These are phyloP conservation scores for Floccularia luteovirens DNA, from an alignment of 768 basidiomycete species.

Conservation along the genomic window DNA sequence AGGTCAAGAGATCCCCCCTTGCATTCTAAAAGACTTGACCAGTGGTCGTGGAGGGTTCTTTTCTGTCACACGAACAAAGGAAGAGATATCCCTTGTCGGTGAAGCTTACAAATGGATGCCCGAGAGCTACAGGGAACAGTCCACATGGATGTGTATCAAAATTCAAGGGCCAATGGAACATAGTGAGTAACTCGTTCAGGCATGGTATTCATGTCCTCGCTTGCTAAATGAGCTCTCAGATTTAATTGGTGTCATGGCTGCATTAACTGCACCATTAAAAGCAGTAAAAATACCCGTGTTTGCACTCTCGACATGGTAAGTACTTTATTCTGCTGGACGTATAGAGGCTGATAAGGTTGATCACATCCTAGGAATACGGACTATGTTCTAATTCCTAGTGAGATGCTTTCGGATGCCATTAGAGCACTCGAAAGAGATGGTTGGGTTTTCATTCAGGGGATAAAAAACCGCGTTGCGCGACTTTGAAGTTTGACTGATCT, in stretches of 20 bases:
- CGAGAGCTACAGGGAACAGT: conserved; percentile 24
- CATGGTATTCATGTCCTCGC: too few species aligned
- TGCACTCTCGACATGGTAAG: conserved; percentile 56
- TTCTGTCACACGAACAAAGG: conserved; percentile 49
- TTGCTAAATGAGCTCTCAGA: conserved; percentile 30
- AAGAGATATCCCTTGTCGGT: conserved; percentile 58
- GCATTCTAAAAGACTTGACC: conserved; percentile 21
- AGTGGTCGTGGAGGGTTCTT: conserved; percentile 26
- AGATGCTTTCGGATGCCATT: conserved; percentile 31
- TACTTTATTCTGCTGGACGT: neutral
- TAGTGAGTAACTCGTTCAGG: conserved; percentile 26
- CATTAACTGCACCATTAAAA: conserved; percentile 47
- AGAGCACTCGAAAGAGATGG: conserved; percentile 38
- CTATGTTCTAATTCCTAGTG: conserved; percentile 48
- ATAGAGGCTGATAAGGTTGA: neutral
- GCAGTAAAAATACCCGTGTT: conserved; percentile 46
- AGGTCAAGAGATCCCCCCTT: conserved; percentile 25
- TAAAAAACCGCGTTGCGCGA: conserved; percentile 13
- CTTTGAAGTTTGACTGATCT: conserved; percentile 7
- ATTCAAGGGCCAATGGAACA: conserved; percentile 65
- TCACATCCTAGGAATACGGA: conserved; percentile 59
- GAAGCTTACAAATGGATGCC: conserved; percentile 29
- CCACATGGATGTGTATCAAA: conserved; percentile 52
- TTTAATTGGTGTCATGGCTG: conserved; percentile 49
- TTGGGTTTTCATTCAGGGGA: conserved; percentile 35